Conservation (phyloP, 225 moss, liverwort and hornwort species). For the Pleurozium schreberi region DNA sequence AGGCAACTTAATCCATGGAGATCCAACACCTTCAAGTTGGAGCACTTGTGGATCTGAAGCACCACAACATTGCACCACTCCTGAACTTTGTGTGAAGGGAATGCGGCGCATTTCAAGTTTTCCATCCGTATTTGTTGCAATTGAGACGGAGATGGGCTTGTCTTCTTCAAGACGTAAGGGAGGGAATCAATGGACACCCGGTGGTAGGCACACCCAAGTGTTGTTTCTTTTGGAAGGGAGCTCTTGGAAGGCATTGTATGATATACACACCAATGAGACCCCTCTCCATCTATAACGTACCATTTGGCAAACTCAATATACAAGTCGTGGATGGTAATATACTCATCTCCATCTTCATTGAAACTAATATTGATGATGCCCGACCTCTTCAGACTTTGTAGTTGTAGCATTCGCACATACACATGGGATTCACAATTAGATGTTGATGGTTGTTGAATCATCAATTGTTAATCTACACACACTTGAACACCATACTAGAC, state of each 20-base stretch:
- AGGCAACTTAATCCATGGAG: neutral
- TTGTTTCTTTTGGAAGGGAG: neutral
- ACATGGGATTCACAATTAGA: neutral
- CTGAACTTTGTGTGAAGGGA: neutral
- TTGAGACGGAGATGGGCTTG: neutral
- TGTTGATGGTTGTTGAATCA: neutral
- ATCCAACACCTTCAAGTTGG: neutral
- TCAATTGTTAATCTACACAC: neutral
- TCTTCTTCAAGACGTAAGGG: neutral
- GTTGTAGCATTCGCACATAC: neutral
- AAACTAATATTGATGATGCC: neutral
- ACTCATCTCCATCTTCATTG: neutral
- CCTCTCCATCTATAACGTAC: neutral
- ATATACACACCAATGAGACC: too few species aligned
- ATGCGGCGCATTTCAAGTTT: neutral
- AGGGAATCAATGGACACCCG: neutral
- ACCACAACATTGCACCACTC: neutral
- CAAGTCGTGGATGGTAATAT: neutral
- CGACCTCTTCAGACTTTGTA: neutral
- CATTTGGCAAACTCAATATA: neutral
- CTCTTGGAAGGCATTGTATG: fast-evolving
- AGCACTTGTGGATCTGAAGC: neutral
- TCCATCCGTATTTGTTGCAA: neutral
- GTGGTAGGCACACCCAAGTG: neutral
- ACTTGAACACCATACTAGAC: neutral